Percentiles rank a stretch among this genome's conserved stretches.
These are phyloP conservation scores for Knufia fluminis DNA, from an alignment of 2,329 filamentous ascomycete genomes.

Conservation along the genomic window DNA sequence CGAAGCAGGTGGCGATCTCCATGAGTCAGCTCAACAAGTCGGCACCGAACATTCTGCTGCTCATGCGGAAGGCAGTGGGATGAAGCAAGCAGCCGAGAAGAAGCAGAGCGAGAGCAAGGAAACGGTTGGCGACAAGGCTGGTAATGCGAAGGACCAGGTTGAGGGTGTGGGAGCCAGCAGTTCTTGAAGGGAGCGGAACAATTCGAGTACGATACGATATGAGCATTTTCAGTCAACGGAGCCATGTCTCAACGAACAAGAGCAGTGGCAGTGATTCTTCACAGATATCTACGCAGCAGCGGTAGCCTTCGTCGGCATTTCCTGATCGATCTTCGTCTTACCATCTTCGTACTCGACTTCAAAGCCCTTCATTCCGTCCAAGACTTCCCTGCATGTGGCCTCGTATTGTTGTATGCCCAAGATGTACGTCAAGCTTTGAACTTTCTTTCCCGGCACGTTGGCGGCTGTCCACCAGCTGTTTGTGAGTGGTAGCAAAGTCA, in stretches of 20 bases:
- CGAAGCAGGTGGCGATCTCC: neutral
- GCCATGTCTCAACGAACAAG: no score
- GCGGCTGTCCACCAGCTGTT: slow-evolving; percentile 49
- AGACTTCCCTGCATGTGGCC: slow-evolving; percentile 6
- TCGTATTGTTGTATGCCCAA: slow-evolving; percentile 16
- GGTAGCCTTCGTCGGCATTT: no score
- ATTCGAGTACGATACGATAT: neutral
- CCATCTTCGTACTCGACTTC: slow-evolving; percentile 13
- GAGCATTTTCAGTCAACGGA: neutral
- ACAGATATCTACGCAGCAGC: no score
- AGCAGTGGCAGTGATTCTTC: no score
- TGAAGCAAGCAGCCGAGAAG: neutral
- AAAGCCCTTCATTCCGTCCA: slow-evolving; percentile 19
- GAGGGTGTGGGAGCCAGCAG: neutral
- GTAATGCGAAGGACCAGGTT: neutral
- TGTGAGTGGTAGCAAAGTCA: slow-evolving; percentile 42
- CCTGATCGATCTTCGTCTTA: neutral
- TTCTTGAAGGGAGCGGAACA: neutral
- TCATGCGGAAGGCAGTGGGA: neutral
- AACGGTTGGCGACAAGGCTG: neutral
- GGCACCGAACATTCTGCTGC: neutral
- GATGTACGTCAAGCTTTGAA: slow-evolving; percentile 13
- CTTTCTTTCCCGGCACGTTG: slow-evolving; percentile 44
- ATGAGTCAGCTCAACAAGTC: neutral
- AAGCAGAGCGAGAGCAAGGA: neutral